Evolutionary conservation across 1,139 yeast genomes (phyloP), one percentile per base, ranked within the genome.

Genomic region (Yamadazyma diospyri): DNA sequence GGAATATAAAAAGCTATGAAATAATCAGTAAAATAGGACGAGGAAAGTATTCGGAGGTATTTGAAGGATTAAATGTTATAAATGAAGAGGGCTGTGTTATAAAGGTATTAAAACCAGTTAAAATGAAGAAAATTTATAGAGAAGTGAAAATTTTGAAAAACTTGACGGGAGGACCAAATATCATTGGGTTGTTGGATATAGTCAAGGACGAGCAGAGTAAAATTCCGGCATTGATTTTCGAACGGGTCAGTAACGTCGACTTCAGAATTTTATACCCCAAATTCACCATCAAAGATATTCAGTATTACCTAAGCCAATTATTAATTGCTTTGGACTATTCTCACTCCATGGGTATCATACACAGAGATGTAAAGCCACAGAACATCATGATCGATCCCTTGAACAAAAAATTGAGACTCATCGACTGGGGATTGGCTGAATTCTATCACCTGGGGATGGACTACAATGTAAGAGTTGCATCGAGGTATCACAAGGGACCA

Each of bases 21-120:
- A 87, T 94, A 43, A 78, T 88, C 36, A 75, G 82, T 44, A 92
- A 92, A 59, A 86, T 94, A 32, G 99, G 99, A 18, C 77, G 98
- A 40, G 98, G 99, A 33, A 92, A 92, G 64, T 94, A 94, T 61
- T 85, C 95, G 6, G 99, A 94, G 61, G 99, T 94, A 25, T 94
- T 94, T 57, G 81, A 75, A 62, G 94, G 81, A 22, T 63, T 73
- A 38, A 69, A 72, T 50, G 59, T 65, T 33, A 42, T 61, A 41
- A 61, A 66, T 47, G 66, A 63, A 41, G 72, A 64, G 53, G 74
- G 72, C 23, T 76, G 81, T 53, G 85, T 80, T 25, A 80, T 83
- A 41, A 83, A 83, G 53, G 88, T 82, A 13, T 64, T 83, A 48
- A 83, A 83, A 51, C 94, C 94, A 2, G 88, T 83, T 10, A 83